Percentiles rank a stretch among this genome's conserved stretches.
These are phyloP conservation scores for Moringa oleifera DNA, from an alignment of 345 rosid genomes.

Conservation along the genomic window DNA sequence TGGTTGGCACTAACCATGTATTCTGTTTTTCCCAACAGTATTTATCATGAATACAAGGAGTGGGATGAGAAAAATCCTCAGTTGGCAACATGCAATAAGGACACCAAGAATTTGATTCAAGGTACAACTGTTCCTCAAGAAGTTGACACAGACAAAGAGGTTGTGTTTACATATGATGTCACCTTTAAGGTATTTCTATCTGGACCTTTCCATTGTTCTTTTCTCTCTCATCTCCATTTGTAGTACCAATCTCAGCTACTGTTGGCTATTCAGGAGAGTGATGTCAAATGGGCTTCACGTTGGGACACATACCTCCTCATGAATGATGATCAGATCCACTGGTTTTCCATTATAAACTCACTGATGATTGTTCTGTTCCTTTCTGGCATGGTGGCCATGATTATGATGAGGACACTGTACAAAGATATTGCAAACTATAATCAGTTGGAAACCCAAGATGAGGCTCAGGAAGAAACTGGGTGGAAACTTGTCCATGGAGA, in stretches of 20 bases:
- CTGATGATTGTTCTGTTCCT: constrained; percentile 95
- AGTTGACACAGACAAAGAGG: constrained; percentile 62
- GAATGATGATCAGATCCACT: constrained; percentile 97
- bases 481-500: constrained; percentile 99
- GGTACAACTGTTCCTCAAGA: constrained; percentile 88
- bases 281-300: constrained; percentile 98
- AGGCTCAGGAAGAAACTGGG: constrained; percentile 97
- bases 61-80: constrained; percentile 88
- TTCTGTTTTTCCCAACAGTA: constrained; percentile 43
- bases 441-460: constrained; percentile 97
- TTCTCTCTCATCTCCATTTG: constrained; percentile 3
- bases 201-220: neutral
- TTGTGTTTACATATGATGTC: constrained; percentile 94
- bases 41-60: constrained; percentile 88
- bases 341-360: constrained; percentile 97
- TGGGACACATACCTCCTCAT: constrained; percentile 98
- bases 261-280: constrained; percentile 59
- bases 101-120: constrained; percentile 78
- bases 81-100: constrained; percentile 85
- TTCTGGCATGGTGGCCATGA: constrained; percentile 99
- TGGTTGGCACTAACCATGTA: neutral
- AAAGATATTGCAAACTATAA: constrained; percentile 93
- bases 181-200: constrained; percentile 58
- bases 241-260: neutral
- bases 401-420: constrained; percentile 95